Conservation (phyloP, 1,284 basidiomycete genomes). For the Mixia osmundae region DNA sequence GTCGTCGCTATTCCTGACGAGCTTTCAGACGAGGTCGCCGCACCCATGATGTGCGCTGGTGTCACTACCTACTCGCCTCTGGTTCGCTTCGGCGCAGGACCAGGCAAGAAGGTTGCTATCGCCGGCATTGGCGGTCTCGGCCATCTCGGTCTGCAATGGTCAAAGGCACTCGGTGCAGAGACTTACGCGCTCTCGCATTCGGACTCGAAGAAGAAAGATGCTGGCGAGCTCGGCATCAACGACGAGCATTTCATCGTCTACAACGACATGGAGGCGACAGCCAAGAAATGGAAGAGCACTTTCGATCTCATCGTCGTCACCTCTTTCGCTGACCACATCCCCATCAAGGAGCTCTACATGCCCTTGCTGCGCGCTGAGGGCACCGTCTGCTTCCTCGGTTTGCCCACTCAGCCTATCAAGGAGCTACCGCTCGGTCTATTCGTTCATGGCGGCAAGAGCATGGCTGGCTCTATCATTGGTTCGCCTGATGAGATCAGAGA, state of each 20-base stretch:
- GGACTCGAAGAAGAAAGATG: constrained; percentile 22
- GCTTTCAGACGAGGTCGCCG: constrained; percentile 22
- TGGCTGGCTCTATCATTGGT: constrained; percentile 21
- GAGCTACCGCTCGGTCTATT: constrained; percentile 21
- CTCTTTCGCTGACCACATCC: constrained; percentile 23
- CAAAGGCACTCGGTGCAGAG: constrained; percentile 23
- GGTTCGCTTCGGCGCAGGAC: constrained; percentile 27
- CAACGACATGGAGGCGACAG: constrained; percentile 10
- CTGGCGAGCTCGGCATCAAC: constrained; percentile 25
- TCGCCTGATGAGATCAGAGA: constrained; percentile 22
- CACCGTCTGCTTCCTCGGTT: constrained; percentile 24
- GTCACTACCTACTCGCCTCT: constrained; percentile 28
- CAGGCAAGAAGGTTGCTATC: constrained; percentile 27
- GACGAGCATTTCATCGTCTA: constrained; percentile 13
- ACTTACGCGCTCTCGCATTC: constrained; percentile 26
- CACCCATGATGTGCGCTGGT: constrained; percentile 25
- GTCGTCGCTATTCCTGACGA: constrained; percentile 23
- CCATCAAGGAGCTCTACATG: constrained; percentile 21
- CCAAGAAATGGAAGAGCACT: constrained; percentile 18
- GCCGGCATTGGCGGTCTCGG: constrained; percentile 24
- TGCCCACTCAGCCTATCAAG: constrained; percentile 18
- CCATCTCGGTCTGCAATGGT: constrained; percentile 21
- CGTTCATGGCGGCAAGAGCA: constrained; percentile 3
- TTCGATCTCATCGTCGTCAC: constrained; percentile 27
- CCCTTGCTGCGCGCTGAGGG: constrained; percentile 23